These are phyloP conservation scores for Pichia cephalocereana DNA, from an alignment of 805 yeast genomes.

Conservation along the genomic window DNA sequence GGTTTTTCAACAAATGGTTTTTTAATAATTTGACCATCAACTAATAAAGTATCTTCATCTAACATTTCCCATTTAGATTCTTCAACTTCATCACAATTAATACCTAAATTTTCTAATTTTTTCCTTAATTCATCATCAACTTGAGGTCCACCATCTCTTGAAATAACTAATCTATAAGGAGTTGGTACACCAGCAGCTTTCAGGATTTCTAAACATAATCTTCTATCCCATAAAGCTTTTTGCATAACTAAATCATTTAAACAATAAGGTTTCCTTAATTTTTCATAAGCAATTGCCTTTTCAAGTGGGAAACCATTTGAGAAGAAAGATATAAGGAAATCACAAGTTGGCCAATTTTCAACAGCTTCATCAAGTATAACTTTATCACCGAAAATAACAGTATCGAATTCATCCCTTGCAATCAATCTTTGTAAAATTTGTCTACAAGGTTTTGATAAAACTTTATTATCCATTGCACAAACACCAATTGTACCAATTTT, in stretches of 20 bases:
- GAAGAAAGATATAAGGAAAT: slow-evolving; percentile 85
- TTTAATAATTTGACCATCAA: slow-evolving; percentile 58
- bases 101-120: slow-evolving; percentile 54
- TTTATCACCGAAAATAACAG: slow-evolving; percentile 94
- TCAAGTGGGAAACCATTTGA: slow-evolving; percentile 95
- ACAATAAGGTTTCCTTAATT: slow-evolving; percentile 79
- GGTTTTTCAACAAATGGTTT: slow-evolving; percentile 98
- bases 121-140: slow-evolving; percentile 58
- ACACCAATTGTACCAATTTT: slow-evolving; percentile 92
- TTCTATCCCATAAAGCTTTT: slow-evolving; percentile 94
- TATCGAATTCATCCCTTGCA: slow-evolving; percentile 92
- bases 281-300: slow-evolving; percentile 86
- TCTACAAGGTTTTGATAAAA: slow-evolving; percentile 90
- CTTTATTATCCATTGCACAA: slow-evolving; percentile 98
- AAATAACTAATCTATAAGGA: slow-evolving; percentile 78
- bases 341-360: slow-evolving; percentile 99
- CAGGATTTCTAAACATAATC: slow-evolving; percentile 71
- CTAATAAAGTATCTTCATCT: slow-evolving; percentile 74
- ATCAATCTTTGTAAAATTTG: slow-evolving; percentile 80
- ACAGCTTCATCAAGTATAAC: slow-evolving; percentile 87
- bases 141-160: slow-evolving; percentile 95
- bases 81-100: slow-evolving; percentile 35
- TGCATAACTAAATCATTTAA: slow-evolving; percentile 88
- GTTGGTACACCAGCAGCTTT: slow-evolving; percentile 83
- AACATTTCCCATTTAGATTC: slow-evolving; percentile 86